phyloP scores from a whole-genome alignment of 305 asterid genomes.

The Rubia balearica region DNA sequence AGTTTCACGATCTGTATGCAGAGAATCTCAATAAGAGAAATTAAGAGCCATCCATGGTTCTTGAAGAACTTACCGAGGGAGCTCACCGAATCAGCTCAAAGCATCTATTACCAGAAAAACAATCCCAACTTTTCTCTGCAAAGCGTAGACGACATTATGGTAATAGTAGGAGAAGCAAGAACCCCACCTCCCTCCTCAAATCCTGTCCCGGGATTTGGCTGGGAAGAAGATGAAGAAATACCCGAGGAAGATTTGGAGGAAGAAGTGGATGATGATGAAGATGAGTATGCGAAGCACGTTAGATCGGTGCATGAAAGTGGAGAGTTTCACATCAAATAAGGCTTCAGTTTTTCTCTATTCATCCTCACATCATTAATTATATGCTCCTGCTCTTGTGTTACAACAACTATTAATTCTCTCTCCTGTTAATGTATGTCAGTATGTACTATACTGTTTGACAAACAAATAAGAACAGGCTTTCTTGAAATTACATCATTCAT shows the following conservation, averaged over 20 bases:
- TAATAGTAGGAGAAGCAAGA: constrained; percentile 59
- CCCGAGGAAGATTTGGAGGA: constrained; percentile 8
- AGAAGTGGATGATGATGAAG: constrained; percentile 34
- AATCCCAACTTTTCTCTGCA: constrained; percentile 57
- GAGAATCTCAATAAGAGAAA: constrained; percentile 62
- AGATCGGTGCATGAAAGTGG: constrained; percentile 75
- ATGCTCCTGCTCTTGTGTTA: neutral
- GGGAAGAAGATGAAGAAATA: constrained; percentile 55
- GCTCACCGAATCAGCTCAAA: constrained; percentile 50
- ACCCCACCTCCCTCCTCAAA: constrained; percentile 37
- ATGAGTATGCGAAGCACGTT: constrained; percentile 67
- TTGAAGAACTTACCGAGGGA: constrained; percentile 68
- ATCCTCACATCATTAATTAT: neutral
- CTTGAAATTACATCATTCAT: neutral
- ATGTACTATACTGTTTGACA: neutral
- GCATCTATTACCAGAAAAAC: constrained; percentile 45
- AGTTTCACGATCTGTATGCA: constrained; percentile 11
- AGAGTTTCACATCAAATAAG: constrained; percentile 34
- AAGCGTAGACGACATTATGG: constrained; percentile 60
- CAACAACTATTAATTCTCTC: neutral
- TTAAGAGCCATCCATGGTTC: constrained; percentile 71
- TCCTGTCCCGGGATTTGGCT: constrained; percentile 36
- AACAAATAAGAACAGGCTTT: neutral
- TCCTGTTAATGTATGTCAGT: neutral
- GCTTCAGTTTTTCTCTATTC: neutral